Evolutionary conservation across 2,329 filamentous ascomycete species (phyloP), one percentile per base, ranked within the genome.

Genomic region (Fusarium nanum): DNA sequence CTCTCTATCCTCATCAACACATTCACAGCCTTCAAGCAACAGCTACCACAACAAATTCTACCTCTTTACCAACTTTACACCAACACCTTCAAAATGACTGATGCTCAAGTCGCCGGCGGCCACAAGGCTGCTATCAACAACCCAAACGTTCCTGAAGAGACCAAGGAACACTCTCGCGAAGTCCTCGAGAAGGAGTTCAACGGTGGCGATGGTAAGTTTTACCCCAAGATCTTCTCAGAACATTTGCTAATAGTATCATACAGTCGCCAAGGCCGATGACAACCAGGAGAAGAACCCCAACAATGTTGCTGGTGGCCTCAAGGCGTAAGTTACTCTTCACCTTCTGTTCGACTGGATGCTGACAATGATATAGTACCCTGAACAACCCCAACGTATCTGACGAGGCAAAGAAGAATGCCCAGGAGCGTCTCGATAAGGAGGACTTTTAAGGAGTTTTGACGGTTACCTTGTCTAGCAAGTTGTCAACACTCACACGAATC

Each of bases 111-210:
- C 68, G 83, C 85, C 69, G 85, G 84, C 63, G 86, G 86, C 77
- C 86, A 89, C 83, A 89, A 89, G 82, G 86, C 86, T 61, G 86
- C 83, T 75, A 72, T 88, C 65, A 84, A 83, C 76, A 88, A 88
- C 80, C 85, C 86, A 70, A 86, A 87, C 76, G 83, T 82, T 57
- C 87, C 85, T 0, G 75, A 86, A 53, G 84, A 87, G 76, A 78
- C 86, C 61, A 88, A 88, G 82, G 75, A 87, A 75, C 81, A 87
- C 79, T 88, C 86, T 59, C 81, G 81, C 63, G 76, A 84, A 41
- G 78, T 88, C 11, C 83, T 89, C 55, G 81, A 88, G 28, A 81
- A 85, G 32, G 80, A 86, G 70, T 83, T 84, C 67, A 81, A 83
- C 56, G 81, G 81, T 6, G 80, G 80, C 5, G 75, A 82, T 53